Evolutionary conservation across 805 yeast species (phyloP), one percentile per base, ranked within the genome.

Genomic region (Nakazawaea ishiwadae): DNA sequence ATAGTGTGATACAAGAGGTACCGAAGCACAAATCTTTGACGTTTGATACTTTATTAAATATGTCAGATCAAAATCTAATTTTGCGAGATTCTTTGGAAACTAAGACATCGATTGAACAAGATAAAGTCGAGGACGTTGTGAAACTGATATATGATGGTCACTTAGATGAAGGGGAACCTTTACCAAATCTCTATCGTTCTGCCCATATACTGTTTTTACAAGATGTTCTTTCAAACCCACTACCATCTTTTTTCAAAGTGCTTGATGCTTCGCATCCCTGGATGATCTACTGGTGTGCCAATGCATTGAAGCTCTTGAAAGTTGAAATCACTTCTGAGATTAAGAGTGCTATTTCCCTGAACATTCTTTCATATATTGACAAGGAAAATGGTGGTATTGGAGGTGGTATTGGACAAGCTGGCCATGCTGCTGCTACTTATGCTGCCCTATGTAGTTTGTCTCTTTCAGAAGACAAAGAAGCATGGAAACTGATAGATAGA

Each of bases 251-350:
- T 7, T 82, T 73, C 56, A 55, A 59, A 3, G 71, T 72, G 0
- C 66, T 87, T 35, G 97, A 91, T 59, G 93, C 97, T 0, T 84
- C 93, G n/a, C 89, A 83, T 46, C 80, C 96, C 0, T 93, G 98
- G 98, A 63, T 91, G 53, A 44, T 85, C 1, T 91, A 84, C 56
- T 93, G 99, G 99, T 62, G 82, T 5, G 55, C 75, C 34, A 88
- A 87, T 55, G 68, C 81, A 0, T 51, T 70, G 33, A 50, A 56
- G 3, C 41, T 78, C 1, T 47, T 82, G 21, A 71, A 71, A 1
- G 60, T 46, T n/a, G 62, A 57, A 2, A 39, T 40, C 47, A 44
- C 35, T 34, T 52, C 29, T 39, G 57, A 52, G 2, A 48, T 52
- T n/a, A 61, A 59, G 37, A 42, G 44, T 21, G 55, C 47, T 42